phyloP scores from a whole-genome alignment of 768 basidiomycete species.

The Austroboletus eburneus region DNA sequence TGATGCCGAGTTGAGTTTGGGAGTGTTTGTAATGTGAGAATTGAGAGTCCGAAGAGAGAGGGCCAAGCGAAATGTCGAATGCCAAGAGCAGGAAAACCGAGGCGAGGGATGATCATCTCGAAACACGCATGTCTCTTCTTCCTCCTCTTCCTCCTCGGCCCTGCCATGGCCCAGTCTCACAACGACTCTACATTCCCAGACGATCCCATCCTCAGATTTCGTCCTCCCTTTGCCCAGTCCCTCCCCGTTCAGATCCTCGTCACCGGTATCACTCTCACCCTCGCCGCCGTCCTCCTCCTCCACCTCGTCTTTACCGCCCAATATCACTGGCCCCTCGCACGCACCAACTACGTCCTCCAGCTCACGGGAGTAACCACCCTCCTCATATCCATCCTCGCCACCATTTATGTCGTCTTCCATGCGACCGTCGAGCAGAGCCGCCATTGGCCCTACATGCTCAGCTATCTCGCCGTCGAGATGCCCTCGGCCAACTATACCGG shows the following conservation, averaged over 20 bases:
- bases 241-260: constrained; percentile 89
- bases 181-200: constrained; percentile 15
- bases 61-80: neutral
- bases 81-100: neutral
- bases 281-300: constrained; percentile 80
- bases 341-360: constrained; percentile 89
- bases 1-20: too few species aligned
- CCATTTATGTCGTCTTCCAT: constrained; percentile 69
- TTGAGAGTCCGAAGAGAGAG: neutral
- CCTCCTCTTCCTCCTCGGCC: constrained; percentile 6
- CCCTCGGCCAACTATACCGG: constrained; percentile 21
- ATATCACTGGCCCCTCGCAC: constrained; percentile 93
- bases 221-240: constrained; percentile 81
- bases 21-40: too few species aligned
- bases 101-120: neutral
- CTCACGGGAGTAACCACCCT: constrained; percentile 78
- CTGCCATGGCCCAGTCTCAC: constrained; percentile 20
- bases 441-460: constrained; percentile 94
- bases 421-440: constrained; percentile 57
- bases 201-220: constrained; percentile 76
- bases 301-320: constrained; percentile 94
- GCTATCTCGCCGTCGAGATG: constrained; percentile 80
- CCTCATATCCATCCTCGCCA: constrained; percentile 72
- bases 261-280: constrained; percentile 78
- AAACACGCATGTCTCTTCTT: constrained; percentile 1